Base-by-base conservation (phyloP, 352 stramenopile genomes). In the Phytopythium vexans region DNA sequence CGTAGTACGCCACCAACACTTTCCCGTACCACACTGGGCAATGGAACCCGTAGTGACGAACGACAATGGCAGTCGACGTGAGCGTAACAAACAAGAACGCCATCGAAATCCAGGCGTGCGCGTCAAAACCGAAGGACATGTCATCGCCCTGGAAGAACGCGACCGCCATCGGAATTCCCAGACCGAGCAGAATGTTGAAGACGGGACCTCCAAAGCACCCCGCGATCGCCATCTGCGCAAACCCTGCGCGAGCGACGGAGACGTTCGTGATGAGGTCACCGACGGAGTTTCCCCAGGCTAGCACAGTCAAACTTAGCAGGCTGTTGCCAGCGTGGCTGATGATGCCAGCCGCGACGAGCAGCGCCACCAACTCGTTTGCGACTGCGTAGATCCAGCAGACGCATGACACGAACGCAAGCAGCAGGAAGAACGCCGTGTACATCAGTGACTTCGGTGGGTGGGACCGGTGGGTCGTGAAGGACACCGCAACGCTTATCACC, bases 351-450 rank as follows among this genome's bases (percentile, higher is more conserved):
- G 84, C 76, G 34, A 90, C 69, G 8, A 97, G 65, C 27, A 96
- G 54, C 10, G 77, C 81, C 52, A 97, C 81, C 1, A 97, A 54
- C 45, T 97, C 89, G 38, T 76, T 87, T 5, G 90, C 89, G 36
- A 97, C 70, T 2, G 82, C 68, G 64, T 96, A 97, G 60, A 97
- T 97, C 92, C 90, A 97, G 43, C 81, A 81, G 11, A 97, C 86
- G 54, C 86, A 96, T 12, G 92, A 84, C 9, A 77, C 59, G 31
- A 96, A 90, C 5, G 75, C 82, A 16, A 96, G 58, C 7, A 67
- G 56, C 38, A 94, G 70, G 46, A 92, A 74, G n/a, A 87, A 33
- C 11, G 74, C 58, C 37, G 70, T 82, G 40, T 72, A 64, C 37
- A 60, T 58, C 4, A 72, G 37, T 7, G 80, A 87, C 33, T 62